Base-by-base conservation (phyloP, 192 early-diverging fungal species). In the Mortierella alpina region DNA sequence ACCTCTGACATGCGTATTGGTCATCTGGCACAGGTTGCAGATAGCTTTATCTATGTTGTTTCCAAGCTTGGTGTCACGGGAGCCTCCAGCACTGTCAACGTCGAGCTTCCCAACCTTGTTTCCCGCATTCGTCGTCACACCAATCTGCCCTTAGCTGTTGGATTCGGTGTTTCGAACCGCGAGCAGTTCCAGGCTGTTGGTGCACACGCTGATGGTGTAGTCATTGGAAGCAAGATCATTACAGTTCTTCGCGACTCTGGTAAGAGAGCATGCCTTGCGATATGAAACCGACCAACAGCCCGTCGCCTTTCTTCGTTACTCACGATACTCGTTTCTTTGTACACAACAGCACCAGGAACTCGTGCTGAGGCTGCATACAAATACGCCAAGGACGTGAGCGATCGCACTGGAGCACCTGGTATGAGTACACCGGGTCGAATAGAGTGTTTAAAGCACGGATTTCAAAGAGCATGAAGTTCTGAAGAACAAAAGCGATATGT, bases 11-110 rank as follows among this genome's bases (percentile, higher is more conserved):
- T 80, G 4, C 93, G 98, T 54, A 93, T 98, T 74, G 76, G 90
- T 66, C 85, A 88, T 39, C 88, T 99, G 51, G 89, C 92, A 5
- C 86, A 86, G 45, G 85, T 97, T 47, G 93, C 97, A 50, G 94
- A 96, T 83, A 93, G 92, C 57, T 99, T 98, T 78, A 95, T 98
- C 68, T 99, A 99, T 71, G 95, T 98, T 45, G 95, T 99, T 56
- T 95, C 93, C 58, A 92, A 93, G 51, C 88, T 96, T 66, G 98
- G 98, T 56, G 96, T 98, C 52, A 99, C 98, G 18, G 98, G 98
- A 42, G 94, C 93, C 2, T 87, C 90, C 18, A 75, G 74, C 52
- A 70, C 85, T 7, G 91, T 98, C 39, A 91, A 89, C 57, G 51
- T 78, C 17, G 92, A 92, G 40, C 88, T 98, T 42, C 89, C 92